phyloP scores from a whole-genome alignment of 2,329 filamentous ascomycete genomes.

The Epicoccum nigrum region DNA sequence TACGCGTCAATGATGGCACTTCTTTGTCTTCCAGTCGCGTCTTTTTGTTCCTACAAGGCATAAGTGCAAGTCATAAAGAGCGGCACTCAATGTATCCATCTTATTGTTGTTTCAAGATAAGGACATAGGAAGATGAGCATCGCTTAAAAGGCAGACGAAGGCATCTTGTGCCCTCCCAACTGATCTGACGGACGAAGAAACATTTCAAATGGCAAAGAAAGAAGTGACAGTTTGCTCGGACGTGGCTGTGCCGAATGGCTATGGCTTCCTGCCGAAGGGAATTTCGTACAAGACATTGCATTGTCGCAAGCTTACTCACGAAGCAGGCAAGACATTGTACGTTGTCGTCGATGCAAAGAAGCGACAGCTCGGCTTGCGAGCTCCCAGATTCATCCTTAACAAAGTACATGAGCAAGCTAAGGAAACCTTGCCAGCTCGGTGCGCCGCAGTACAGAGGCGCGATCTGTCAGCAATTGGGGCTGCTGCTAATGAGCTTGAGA shows the following conservation, averaged over 20 bases:
- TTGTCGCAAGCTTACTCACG: slow-evolving; percentile 40
- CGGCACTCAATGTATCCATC: background rate
- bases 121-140: background rate
- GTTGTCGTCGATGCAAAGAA: slow-evolving; percentile 36
- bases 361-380: slow-evolving; percentile 50
- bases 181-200: background rate
- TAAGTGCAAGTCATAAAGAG: background rate
- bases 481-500: slow-evolving; percentile 41
- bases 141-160: background rate
- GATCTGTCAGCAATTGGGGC: slow-evolving; percentile 30
- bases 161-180: background rate
- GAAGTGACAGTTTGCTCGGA: slow-evolving; percentile 31
- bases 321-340: slow-evolving; percentile 35
- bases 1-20: background rate
- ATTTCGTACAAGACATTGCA: slow-evolving; percentile 44
- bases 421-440: slow-evolving; percentile 50
- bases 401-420: slow-evolving; percentile 48
- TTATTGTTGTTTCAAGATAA: background rate
- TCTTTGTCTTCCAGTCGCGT: background rate
- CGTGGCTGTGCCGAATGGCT: slow-evolving; percentile 36
- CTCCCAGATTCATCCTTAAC: slow-evolving; percentile 48
- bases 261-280: slow-evolving; percentile 44
- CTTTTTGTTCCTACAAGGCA: background rate
- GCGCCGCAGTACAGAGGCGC: slow-evolving; percentile 45
- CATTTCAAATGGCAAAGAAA: slow-evolving; percentile 11